Evolutionary conservation across 2,329 filamentous ascomycete species (phyloP), one percentile per base, ranked within the genome.

Genomic region (Ceratocystis variospora): DNA sequence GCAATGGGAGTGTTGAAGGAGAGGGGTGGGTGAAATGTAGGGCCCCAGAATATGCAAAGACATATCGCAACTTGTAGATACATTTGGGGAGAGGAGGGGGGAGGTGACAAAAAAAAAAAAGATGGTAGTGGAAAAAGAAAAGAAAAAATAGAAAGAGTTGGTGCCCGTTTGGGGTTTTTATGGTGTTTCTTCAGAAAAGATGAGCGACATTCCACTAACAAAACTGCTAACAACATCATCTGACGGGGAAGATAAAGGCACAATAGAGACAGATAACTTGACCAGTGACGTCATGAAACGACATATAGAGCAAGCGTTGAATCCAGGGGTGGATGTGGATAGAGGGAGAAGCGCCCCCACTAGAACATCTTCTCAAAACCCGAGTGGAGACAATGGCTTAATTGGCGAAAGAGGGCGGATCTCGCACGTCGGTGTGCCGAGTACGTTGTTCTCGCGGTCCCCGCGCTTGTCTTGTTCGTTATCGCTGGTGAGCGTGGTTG

Each of bases 341-440:
- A 37, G 37, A 41, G 10, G 12, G 3, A 10, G 37, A 25, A n/a
- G 17, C 12, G 2, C 28, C 53, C 53, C 28, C n/a, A 31, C 28
- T 31, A 15, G 33, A 19, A 44, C n/a, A 25, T 22, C n/a, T n/a
- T 63, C 74, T 74, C 28, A 82, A 70, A 86, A 81, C 68, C 83
- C 81, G 72, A 86, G 76, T 12, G 84, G 84, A 45, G 84, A 87
- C 61, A 87, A 74, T 53, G 85, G 85, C 73, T 85, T 84, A 71
- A 87, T 87, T 3, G 85, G 85, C 68, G 85, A 87, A 45, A 87
- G 73, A 2, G 83, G 83, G 55, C 81, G 77, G 55, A 85, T 70
- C 63, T 83, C 80, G 33, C 75, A 75, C n/a, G 76, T 19, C 33
- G 64, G 63, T 8, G 57, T 67, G 37, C 41, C 33, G 4, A 63